These are phyloP conservation scores for Aspergillus sp. DNA, from an alignment of 2,329 filamentous ascomycete genomes.

Conservation along the genomic window DNA sequence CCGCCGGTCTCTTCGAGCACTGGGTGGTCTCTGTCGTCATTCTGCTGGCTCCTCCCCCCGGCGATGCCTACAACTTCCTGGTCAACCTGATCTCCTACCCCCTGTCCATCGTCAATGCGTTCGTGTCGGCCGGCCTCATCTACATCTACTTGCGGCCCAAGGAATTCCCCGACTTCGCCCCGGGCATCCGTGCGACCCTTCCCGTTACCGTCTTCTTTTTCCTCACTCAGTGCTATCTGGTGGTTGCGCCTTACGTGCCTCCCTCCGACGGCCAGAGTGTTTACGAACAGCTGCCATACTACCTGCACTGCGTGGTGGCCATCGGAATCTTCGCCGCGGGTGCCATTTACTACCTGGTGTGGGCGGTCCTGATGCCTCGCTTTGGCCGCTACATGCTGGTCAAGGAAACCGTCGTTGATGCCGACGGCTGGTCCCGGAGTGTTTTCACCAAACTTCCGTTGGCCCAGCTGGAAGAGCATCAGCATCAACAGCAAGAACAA, in stretches of 20 bases:
- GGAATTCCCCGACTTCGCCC: constrained; percentile 48
- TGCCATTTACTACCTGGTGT: constrained; percentile 53
- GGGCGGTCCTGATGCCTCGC: constrained; percentile 50
- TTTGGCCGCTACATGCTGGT: constrained; percentile 53
- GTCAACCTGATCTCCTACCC: constrained; percentile 43
- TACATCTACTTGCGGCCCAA: constrained; percentile 45
- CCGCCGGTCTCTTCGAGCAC: constrained; percentile 60
- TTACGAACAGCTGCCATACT: constrained; percentile 55
- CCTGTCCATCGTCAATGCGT: constrained; percentile 50
- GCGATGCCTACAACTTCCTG: constrained; percentile 66
- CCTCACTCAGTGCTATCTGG: constrained; percentile 53
- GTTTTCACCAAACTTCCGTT: constrained; percentile 51
- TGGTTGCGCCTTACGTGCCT: constrained; percentile 53
- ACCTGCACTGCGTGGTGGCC: constrained; percentile 54
- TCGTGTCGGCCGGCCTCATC: constrained; percentile 50
- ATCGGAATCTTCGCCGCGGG: constrained; percentile 51
- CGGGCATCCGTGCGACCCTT: constrained; percentile 50
- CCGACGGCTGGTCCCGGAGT: constrained; percentile 64
- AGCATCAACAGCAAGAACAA: not conserved
- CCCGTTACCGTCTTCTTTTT: constrained; percentile 55
- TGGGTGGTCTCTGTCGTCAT: constrained; percentile 66
- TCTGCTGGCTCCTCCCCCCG: constrained; percentile 65
- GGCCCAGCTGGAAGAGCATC: constrained; percentile 6
- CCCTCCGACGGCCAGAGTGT: constrained; percentile 49
- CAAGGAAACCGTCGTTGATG: constrained; percentile 54